These are phyloP conservation scores for Alternaria angustiovoidea DNA, from an alignment of 2,329 filamentous ascomycete genomes.

Conservation along the genomic window DNA sequence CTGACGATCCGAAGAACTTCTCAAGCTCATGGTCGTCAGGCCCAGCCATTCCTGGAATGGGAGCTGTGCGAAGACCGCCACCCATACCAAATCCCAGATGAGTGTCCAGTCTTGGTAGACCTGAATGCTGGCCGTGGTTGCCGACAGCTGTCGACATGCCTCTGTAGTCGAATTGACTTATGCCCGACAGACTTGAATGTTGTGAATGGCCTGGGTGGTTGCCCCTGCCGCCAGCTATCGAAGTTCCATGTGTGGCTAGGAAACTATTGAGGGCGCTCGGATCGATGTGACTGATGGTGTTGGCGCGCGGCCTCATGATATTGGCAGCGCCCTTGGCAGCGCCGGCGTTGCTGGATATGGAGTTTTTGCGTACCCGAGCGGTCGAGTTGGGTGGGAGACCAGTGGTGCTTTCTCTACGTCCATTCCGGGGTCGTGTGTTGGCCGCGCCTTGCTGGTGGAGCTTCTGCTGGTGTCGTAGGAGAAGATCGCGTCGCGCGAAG, in stretches of 20 bases:
- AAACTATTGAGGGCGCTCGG: constrained; percentile 73
- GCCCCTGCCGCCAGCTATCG: constrained; percentile 59
- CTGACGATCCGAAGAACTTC: constrained; percentile 68
- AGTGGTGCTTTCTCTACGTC: constrained; percentile 83
- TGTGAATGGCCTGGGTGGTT: constrained; percentile 67
- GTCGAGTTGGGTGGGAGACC: constrained; percentile 73
- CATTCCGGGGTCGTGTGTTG: constrained; percentile 82
- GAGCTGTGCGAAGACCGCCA: constrained; percentile 79
- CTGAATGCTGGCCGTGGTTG: constrained; percentile 71
- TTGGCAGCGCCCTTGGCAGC: constrained; percentile 60
- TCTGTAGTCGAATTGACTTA: constrained; percentile 71
- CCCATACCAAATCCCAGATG: constrained; percentile 73
- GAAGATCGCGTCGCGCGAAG: constrained; percentile 90
- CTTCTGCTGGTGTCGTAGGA: constrained; percentile 97
- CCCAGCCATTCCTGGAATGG: constrained; percentile 56
- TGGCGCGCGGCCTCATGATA: constrained; percentile 85
- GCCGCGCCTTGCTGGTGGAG: constrained; percentile 92
- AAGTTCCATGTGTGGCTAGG: constrained; percentile 66
- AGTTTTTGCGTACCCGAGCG: constrained; percentile 89
- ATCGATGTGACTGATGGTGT: constrained; percentile 96
- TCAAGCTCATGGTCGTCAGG: constrained; percentile 73
- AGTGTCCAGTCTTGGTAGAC: constrained; percentile 84
- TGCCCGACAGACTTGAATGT: constrained; percentile 76
- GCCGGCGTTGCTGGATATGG: constrained; percentile 71
- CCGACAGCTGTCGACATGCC: constrained; percentile 75